Evolutionary conservation across 192 early-diverging fungal species (phyloP), one percentile per base, ranked within the genome.

Genomic region (Gigaspora rosea): DNA sequence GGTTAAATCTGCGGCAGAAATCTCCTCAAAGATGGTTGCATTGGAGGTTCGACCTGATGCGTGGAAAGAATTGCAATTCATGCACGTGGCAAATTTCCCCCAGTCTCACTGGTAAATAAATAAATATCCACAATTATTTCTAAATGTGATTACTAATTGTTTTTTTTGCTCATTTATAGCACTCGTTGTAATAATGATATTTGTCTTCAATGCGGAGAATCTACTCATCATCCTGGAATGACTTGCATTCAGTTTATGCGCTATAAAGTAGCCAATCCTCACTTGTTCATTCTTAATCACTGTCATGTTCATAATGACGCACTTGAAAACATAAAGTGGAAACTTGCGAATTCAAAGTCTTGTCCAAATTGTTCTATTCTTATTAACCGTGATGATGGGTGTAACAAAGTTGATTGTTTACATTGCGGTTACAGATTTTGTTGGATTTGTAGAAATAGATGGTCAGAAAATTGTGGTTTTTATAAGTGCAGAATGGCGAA

Each of bases 371-470:
- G 91, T 76, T 89, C 84, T 35, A 87, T 90, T 47, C 59, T 91
- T 78, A 92, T 92, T 58, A 87, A 87, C 49, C 78, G 91, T 47
- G 91, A 92, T 65, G 91, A 92, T 79, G 91, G 91, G 6, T 92
- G 91, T 68, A 90, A 91, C 73, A 92, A 92, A 77, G 87, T 92
- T 0, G 90, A 91, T 50, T 92, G 91, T 48, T 82, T 85, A 62
- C 81, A 83, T 20, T 92, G 91, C 73, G 90, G 91, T 11, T 80
- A 87, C 81, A 83, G 84, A 50, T 92, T 91, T 62, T 92, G 91
- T 66, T 92, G 91, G 90, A 64, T 88, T 36, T 88, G 85, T 73
- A 81, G 85, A 57, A 77, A 81, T 81, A 51, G 86, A 2, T 90
- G 90, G 90, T 82, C 82, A 57, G 86, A 84, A 63, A 79, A 77